phyloP scores from a whole-genome alignment of 2,329 filamentous ascomycete species.

The Orbilia javanica region DNA sequence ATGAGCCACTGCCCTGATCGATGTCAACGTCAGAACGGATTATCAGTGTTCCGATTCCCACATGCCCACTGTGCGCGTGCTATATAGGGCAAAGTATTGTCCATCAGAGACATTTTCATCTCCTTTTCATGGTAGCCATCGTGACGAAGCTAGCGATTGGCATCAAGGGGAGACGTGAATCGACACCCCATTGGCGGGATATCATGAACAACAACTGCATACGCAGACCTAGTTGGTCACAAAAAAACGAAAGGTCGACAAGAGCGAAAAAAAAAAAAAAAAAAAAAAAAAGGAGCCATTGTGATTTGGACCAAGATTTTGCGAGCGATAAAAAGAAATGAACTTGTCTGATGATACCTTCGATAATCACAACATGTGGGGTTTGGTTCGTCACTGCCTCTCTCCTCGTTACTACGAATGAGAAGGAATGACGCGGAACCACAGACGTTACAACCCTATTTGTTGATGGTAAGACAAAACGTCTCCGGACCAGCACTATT shows the following conservation, averaged over 20 bases:
- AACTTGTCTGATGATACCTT: conserved; percentile 11
- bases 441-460: conserved; percentile 57
- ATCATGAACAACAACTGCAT: conserved; percentile 52
- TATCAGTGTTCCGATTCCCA: conserved; percentile 12
- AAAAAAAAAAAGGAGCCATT: conserved; percentile 27
- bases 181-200: conserved; percentile 51
- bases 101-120: conserved; percentile 3
- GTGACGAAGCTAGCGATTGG: conserved; percentile 43
- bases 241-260: conserved; percentile 18
- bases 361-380: conserved; percentile 52
- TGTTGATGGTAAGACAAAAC: conserved; percentile 56
- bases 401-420: conserved; percentile 2
- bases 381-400: conserved; percentile 15
- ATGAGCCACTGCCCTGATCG: conserved; percentile 26
- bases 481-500: conserved; percentile 30
- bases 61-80: conserved; percentile 5
- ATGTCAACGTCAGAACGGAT: conserved; percentile 36
- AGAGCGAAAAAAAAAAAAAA: conserved; percentile 21
- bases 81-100: conserved; percentile 15
- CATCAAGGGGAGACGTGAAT: conserved; percentile 50
- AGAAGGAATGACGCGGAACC: conserved; percentile 50
- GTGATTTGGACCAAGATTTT: conserved; percentile 55
- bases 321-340: conserved; percentile 10
- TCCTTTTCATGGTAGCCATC: conserved; percentile 21
- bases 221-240: conserved; percentile 50